These are phyloP conservation scores for Ogataea paraovalis DNA, from an alignment of 805 yeast genomes.

Conservation along the genomic window DNA sequence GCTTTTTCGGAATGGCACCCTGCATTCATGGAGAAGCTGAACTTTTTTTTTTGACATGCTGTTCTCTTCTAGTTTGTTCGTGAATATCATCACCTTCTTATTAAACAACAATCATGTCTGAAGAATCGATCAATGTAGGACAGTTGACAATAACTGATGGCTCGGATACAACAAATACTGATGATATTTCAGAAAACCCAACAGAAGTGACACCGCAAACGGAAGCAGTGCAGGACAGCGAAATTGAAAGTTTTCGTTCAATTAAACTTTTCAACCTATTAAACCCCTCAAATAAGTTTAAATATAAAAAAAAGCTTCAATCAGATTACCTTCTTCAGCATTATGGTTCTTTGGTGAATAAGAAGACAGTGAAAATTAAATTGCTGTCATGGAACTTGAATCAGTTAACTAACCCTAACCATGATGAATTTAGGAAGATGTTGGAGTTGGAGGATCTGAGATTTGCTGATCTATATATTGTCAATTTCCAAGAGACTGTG, in stretches of 20 bases:
- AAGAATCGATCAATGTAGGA: not conserved
- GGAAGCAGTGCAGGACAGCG: not conserved
- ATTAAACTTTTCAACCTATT: conserved; percentile 15
- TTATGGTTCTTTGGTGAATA: not conserved
- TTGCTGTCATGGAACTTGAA: conserved; percentile 39
- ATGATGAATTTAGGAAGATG: conserved; percentile 15
- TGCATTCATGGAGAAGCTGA: too few species aligned
- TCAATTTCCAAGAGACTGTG: conserved; percentile 49
- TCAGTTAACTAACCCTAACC: conserved; percentile 14
- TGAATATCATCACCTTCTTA: too few species aligned
- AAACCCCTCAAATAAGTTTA: conserved; percentile 27
- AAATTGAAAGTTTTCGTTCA: conserved; percentile 5
- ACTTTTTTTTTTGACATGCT: too few species aligned
- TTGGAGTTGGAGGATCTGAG: conserved; percentile 6
- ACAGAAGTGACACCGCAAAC: not conserved
- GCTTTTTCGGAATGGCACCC: too few species aligned
- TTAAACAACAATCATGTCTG: conserved; percentile 2
- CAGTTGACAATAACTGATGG: conserved; percentile 2
- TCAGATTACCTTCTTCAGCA: conserved; percentile 17
- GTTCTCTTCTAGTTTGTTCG: not conserved
- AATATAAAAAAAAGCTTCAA: conserved; percentile 17
- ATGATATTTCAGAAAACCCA: not conserved
- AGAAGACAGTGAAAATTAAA: conserved; percentile 18
- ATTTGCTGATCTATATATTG: conserved; percentile 34
- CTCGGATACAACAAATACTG: not conserved